These are phyloP conservation scores for Sclerotiophoma versabilis DNA, from an alignment of 2,329 filamentous ascomycete species.

Conservation along the genomic window DNA sequence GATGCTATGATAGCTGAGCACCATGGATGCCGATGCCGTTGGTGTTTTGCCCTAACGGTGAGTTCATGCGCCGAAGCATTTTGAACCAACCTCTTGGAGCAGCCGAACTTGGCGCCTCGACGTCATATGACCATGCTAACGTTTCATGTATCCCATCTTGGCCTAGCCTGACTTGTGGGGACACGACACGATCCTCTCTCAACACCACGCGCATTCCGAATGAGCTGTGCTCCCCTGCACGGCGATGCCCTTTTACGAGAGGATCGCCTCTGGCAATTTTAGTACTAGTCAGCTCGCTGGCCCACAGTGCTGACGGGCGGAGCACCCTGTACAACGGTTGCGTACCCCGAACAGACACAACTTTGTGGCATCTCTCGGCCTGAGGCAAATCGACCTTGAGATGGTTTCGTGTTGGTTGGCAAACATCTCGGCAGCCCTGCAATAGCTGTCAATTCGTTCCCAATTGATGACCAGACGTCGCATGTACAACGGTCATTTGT, in stretches of 20 bases:
- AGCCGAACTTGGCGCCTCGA: conserved; percentile 13
- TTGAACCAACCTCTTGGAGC: conserved; percentile 4
- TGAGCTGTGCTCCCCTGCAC: conserved; percentile 15
- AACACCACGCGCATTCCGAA: conserved; percentile 18
- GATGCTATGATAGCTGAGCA: conserved; percentile 9
- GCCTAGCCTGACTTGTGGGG: neutral
- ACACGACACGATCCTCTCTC: conserved; percentile 16
- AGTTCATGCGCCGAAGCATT: conserved; percentile 17
- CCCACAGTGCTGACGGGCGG: neutral
- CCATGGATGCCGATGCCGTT: conserved; percentile 15
- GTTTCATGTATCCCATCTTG: conserved; percentile 7
- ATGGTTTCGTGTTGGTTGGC: conserved; percentile 12
- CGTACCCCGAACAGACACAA: neutral
- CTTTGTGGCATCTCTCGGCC: neutral
- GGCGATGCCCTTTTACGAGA: conserved; percentile 8
- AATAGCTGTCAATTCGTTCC: conserved; percentile 1
- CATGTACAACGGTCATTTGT: neutral
- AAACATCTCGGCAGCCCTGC: conserved; percentile 12
- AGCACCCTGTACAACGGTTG: conserved; percentile 1
- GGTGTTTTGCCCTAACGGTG: conserved; percentile 25
- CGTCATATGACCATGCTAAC: conserved; percentile 13
- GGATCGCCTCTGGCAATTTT: conserved; percentile 10
- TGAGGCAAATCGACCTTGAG: conserved; percentile 8
- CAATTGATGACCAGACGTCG: neutral
- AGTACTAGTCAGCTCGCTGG: neutral